Base-by-base conservation (phyloP, 2,329 filamentous ascomycete species). In the Microcyclospora pomicola region DNA sequence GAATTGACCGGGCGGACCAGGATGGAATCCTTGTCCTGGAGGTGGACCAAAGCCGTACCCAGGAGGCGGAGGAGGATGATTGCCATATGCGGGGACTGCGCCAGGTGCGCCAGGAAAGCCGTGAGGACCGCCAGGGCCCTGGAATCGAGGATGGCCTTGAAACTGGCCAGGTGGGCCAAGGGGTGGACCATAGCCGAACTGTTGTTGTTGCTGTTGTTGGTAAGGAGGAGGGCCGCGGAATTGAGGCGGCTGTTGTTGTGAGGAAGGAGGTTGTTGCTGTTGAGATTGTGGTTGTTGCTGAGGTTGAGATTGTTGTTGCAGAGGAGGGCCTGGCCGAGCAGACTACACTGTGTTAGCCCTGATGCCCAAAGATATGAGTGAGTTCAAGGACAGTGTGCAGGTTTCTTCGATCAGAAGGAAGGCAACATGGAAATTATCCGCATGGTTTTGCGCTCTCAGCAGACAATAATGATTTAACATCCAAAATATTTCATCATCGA, bases 391-490 rank as follows among this genome's bases (percentile, higher is more conserved):
- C 15, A 31, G 14, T 31, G 30, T 31, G 30, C 6, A 36, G 32
- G 11, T 27, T 37, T 37, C 36, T 33, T 38, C 38, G 44, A 52
- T 94, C 86, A 95, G 86, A 94, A 95, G 87, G 87, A 95, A 95
- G 87, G 86, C 87, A 95, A 94, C 87, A 50, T 50, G 86, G 87
- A 94, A 80, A 82, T 80, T 76, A 66, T 94, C 87, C 79, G 93
- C 87, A 94, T 69, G 73, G 73, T 69, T 80, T 85, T 93, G 86
- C 86, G 85, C 85, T 82, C 80, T 80, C 82, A 82, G 82, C 80
- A 80, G 77, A 72, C 75, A 74, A 69, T 71, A 75, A 71, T 72
- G 66, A 41, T 65, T 92, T 93, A 84, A 91, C 84, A 94, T 94
- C 87, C 87, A 86, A 73, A 80, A 83, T 93, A 67, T 67, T 91